Conservation (phyloP, 441 rosid genomes). For the Populus hybrid region DNA sequence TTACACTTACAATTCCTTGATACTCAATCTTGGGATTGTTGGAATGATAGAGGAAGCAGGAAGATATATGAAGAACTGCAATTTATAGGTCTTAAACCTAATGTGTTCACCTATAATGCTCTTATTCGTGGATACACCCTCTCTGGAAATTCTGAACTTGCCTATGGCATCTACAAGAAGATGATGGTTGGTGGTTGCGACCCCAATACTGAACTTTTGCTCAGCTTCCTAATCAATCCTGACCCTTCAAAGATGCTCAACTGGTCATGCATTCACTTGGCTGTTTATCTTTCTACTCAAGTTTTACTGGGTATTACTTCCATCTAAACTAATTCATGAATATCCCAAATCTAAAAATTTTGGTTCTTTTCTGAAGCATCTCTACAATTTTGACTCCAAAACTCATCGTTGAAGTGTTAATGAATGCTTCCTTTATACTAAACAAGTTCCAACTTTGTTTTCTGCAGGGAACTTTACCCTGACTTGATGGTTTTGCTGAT, state of each 20-base stretch:
- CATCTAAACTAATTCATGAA: not conserved
- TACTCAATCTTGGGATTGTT: slow-evolving; percentile 58
- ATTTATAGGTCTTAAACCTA: slow-evolving; percentile 68
- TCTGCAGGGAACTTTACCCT: not conserved
- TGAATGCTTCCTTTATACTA: not conserved
- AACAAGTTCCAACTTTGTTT: not conserved
- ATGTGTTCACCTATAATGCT: slow-evolving; percentile 84
- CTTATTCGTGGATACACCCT: slow-evolving; percentile 73
- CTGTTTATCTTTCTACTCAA: not conserved
- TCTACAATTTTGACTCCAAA: not conserved
- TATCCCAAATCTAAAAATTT: not conserved
- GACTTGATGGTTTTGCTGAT: not conserved
- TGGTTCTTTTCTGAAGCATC: not conserved
- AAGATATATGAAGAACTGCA: slow-evolving; percentile 63
- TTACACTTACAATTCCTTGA: slow-evolving; percentile 76
- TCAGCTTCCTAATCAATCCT: slow-evolving; percentile 75
- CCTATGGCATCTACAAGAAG: slow-evolving; percentile 70
- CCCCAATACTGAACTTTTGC: slow-evolving; percentile 77
- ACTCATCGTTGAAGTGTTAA: not conserved
- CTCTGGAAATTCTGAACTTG: slow-evolving; percentile 68
- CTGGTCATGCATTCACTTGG: not conserved
- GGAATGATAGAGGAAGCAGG: slow-evolving; percentile 73
- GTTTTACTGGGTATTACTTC: slow-evolving; percentile 10
- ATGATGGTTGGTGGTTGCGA: slow-evolving; percentile 86
- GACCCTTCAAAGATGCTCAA: slow-evolving; percentile 25